Evolutionary conservation across 495 filamentous ascomycete genomes (phyloP).

Genomic region (Aspergillus wentii): DNA sequence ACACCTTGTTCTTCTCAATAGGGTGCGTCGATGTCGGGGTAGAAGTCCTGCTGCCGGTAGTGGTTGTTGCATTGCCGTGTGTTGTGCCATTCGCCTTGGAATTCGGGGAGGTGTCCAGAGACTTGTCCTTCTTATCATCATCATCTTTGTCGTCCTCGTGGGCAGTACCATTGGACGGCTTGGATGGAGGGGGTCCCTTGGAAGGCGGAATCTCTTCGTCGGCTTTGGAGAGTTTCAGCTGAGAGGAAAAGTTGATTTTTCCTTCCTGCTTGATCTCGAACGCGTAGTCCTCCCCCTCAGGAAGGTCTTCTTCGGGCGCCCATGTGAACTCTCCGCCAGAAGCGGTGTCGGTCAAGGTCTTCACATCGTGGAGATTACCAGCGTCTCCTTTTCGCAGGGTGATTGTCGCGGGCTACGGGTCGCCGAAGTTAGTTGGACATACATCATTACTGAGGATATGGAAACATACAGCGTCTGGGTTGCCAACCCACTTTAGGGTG

Average conservation of each 20-base stretch:
- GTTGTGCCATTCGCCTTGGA: constrained; percentile 6
- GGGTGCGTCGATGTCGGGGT: background rate
- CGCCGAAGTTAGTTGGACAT: background rate
- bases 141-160: constrained; percentile 10
- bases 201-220: background rate
- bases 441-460: background rate
- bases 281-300: constrained; percentile 38
- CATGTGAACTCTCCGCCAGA: constrained; percentile 36
- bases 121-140: too few relatives aligned
- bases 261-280: constrained; percentile 40
- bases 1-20: constrained; percentile 10
- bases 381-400: constrained; percentile 39
- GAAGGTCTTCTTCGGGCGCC: constrained; percentile 30
- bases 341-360: constrained; percentile 31
- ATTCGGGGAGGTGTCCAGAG: constrained; percentile 1
- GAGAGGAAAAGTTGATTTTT: constrained; percentile 42
- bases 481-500: constrained; percentile 39
- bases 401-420: constrained; percentile 34
- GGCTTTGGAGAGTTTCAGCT: constrained; percentile 16
- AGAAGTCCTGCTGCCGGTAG: constrained; percentile 3
- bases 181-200: constrained; percentile 4
- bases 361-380: constrained; percentile 33
- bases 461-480: constrained; percentile 22
- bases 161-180: constrained; percentile 9
- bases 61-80: constrained; percentile 2